Evolutionary conservation across 768 basidiomycete genomes (phyloP).

Genomic region (Kwoniella sp.): DNA sequence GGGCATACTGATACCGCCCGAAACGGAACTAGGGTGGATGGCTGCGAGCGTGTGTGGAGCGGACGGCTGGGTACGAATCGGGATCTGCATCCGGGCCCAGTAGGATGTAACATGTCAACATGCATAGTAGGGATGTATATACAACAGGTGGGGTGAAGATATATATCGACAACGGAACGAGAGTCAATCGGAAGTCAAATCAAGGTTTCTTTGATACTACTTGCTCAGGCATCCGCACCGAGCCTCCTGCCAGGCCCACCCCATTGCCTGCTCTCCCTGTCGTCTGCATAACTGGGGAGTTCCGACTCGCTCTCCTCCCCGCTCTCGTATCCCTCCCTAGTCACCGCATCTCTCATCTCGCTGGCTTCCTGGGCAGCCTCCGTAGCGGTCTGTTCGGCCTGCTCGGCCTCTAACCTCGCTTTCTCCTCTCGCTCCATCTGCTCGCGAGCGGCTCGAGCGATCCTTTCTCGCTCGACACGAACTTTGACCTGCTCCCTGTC

Average conservation of each 20-base stretch:
- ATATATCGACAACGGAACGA: too few relatives aligned
- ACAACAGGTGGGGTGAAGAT: too few relatives aligned
- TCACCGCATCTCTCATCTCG: conserved; percentile 11
- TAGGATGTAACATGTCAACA: too few relatives aligned
- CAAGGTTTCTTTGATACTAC: too few relatives aligned
- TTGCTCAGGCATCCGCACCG: too few relatives aligned
- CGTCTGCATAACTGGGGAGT: conserved; percentile 13
- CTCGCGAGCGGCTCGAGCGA: conserved; percentile 24
- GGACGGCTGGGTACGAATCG: conserved; percentile 92
- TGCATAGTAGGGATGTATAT: too few relatives aligned
- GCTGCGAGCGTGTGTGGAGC: conserved; percentile 84
- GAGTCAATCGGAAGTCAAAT: too few relatives aligned
- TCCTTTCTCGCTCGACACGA: conserved; percentile 26
- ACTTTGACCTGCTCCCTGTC: conserved; percentile 32
- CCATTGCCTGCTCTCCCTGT: conserved; percentile 23
- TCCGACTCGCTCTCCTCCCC: conserved; percentile 14
- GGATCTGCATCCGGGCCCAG: conserved; percentile 53
- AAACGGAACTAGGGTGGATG: conserved; percentile 91
- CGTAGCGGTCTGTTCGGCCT: conserved; percentile 9
- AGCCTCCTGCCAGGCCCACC: conserved; percentile 29
- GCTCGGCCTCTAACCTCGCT: conserved; percentile 5
- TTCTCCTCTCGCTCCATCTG: conserved; percentile 9
- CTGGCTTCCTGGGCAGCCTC: conserved; percentile 1
- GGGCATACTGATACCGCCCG: conserved; percentile 73
- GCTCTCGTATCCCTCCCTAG: background rate